Evolutionary conservation across 2,329 filamentous ascomycete species (phyloP).

Genomic region (Chaetomiaceae sp.): DNA sequence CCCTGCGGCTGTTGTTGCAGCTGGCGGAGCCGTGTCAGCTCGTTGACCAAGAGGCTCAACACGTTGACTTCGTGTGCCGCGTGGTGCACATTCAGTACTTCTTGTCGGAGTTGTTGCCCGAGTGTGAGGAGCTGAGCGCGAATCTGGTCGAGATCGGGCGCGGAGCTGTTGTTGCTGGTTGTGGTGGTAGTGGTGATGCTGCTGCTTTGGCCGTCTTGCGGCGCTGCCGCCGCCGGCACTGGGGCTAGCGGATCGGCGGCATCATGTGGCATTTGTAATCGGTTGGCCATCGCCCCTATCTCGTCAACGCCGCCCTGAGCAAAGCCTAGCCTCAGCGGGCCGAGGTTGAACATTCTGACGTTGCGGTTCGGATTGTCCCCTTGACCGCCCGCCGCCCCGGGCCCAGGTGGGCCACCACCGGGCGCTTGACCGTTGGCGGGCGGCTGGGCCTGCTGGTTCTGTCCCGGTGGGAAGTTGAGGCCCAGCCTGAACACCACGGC

Average conservation of each 20-base stretch:
- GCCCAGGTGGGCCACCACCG: constrained; percentile 23
- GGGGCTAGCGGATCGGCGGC: constrained; percentile 18
- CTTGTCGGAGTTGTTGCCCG: constrained; percentile 62
- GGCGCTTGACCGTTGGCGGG: constrained; percentile 26
- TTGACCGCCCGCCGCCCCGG: constrained; percentile 25
- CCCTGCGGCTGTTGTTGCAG: constrained; percentile 33
- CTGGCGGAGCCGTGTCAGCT: constrained; percentile 60
- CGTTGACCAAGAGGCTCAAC: constrained; percentile 61
- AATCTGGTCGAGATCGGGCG: constrained; percentile 35
- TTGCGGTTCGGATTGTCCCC: constrained; percentile 31
- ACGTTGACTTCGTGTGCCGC: constrained; percentile 62
- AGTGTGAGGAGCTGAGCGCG: constrained; percentile 58
- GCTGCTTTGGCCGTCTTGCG: constrained; percentile 16
- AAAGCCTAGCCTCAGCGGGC: constrained; percentile 69
- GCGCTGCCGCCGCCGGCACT: constrained; percentile 10
- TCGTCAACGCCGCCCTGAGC: constrained; percentile 61
- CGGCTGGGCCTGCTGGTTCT: constrained; percentile 30
- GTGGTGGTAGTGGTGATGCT: background rate
- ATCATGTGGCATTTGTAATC: constrained; percentile 45
- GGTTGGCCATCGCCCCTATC: constrained; percentile 60
- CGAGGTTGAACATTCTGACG: constrained; percentile 43
- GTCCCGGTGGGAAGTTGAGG: constrained; percentile 28
- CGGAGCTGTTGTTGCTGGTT: constrained; percentile 12
- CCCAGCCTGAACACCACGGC: constrained; percentile 31
- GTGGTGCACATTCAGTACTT: constrained; percentile 56